Base-by-base conservation (phyloP, 176 grass and related monocot genomes). In the Bothriochloa decipiens region DNA sequence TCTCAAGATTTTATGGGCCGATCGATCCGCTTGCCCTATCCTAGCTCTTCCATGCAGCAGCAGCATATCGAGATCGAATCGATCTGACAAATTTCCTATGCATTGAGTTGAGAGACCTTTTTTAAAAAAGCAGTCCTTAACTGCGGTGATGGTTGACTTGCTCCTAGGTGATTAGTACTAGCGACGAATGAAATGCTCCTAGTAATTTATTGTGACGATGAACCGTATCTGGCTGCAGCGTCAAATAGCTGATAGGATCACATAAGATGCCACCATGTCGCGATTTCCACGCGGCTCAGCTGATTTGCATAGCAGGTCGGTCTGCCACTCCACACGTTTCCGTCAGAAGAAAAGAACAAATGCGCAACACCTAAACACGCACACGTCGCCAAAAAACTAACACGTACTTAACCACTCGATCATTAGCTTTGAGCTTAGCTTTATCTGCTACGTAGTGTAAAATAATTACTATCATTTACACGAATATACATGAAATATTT, bases 271-370 rank as follows among this genome's bases (percentile, higher is more conserved):
- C 10, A 36, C 40, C 7, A 13, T 11, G 36, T 61, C 77, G 32
- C 32, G 25, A 82, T 58, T 65, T 75, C 40, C 35, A 89, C 63
- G 82, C 77, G 82, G 68, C 74, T 83, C 53, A 27, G 41, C 37
- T 76, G 50, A 43, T 87, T 45, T 67, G 17, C 42, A 25, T 35
- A 15, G 46, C 39, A 16, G n/a, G 61, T 16, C 26, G 23, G 43
- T 71, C 37, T 23, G 41, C 71, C 47, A 43, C 18, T 7, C 52
- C 8, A 57, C 53, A 81, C 70, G 43, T 65, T 75, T 42, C 36
- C 23, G 11, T 50, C 20, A 32, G 41, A 39, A 10, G 22, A 20
- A 10, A n/a, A n/a, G n/a, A 22, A 36, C 6, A 37, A 43, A 22
- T 25, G 46, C 11, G 0, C 65, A 81, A 2, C 65, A 69, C 41